These are phyloP conservation scores for Solanum dulcamara DNA, from an alignment of 257 asterid genomes.

Conservation along the genomic window DNA sequence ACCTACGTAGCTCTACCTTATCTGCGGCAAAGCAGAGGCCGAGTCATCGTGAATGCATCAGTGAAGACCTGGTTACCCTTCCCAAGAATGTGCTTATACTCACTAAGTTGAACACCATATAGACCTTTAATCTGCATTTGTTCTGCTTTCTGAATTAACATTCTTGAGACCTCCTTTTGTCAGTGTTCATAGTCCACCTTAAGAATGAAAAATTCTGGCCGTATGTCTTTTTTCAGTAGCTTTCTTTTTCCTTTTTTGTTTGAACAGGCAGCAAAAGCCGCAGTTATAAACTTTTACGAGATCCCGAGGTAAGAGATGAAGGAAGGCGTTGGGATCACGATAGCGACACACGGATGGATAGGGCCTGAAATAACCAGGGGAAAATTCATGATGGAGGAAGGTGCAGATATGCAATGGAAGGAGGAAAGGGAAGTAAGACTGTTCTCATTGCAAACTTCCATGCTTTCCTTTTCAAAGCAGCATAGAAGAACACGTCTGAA, in stretches of 20 bases:
- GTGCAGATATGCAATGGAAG: slow-evolving; percentile 91
- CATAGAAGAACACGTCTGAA: background rate
- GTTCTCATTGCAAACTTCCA: background rate
- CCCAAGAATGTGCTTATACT: slow-evolving; percentile 83
- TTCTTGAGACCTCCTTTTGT: background rate
- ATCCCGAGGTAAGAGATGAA: slow-evolving; percentile 68
- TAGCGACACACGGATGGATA: slow-evolving; percentile 80
- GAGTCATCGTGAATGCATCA: slow-evolving; percentile 68
- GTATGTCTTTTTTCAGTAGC: no score
- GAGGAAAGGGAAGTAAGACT: slow-evolving; percentile 70
- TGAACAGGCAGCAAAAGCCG: slow-evolving; percentile 67
- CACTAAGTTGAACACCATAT: slow-evolving; percentile 22
- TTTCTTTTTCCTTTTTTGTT: background rate
- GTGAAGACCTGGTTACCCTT: slow-evolving; percentile 81
- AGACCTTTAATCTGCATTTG: background rate
- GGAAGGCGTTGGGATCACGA: slow-evolving; percentile 62
- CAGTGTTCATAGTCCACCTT: background rate
- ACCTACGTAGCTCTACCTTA: slow-evolving; percentile 71
- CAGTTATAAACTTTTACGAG: slow-evolving; percentile 63
- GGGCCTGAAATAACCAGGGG: slow-evolving; percentile 69
- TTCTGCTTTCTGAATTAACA: background rate
- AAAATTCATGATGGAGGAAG: slow-evolving; percentile 68
- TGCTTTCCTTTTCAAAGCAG: background rate
- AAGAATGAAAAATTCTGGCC: background rate
- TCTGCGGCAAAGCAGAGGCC: slow-evolving; percentile 49